Evolutionary conservation across 176 grass and related monocot genomes (phyloP).

Genomic region (Ensete ventricosum): DNA sequence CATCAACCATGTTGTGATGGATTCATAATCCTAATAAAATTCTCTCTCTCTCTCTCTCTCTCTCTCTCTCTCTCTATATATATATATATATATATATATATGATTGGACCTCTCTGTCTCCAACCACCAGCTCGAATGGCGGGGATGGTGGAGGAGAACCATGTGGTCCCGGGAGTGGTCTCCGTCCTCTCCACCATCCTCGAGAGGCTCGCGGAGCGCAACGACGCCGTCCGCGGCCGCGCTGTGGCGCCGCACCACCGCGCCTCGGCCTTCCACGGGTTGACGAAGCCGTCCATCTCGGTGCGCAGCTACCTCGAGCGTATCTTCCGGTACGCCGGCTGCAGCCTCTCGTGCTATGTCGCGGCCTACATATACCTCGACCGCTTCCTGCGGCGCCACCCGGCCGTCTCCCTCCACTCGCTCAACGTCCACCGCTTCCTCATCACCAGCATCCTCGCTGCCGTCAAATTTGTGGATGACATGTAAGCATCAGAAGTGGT

Average conservation of each 20-base stretch:
- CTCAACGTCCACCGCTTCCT: slow-evolving; percentile 56
- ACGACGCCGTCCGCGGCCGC: not conserved
- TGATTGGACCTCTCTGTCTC: not conserved
- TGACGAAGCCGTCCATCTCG: slow-evolving; percentile 33
- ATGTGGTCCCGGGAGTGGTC: not conserved
- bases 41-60: too few species aligned
- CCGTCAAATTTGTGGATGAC: slow-evolving; percentile 62
- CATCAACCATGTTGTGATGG: too few species aligned
- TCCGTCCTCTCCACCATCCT: slow-evolving; percentile 3
- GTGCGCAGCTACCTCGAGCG: slow-evolving; percentile 51
- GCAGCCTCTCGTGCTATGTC: slow-evolving; percentile 50
- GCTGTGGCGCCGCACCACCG: not conserved
- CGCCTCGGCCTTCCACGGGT: slow-evolving; percentile 35
- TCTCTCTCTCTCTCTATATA: too few species aligned
- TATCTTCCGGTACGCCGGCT: slow-evolving; percentile 39
- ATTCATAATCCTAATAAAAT: too few species aligned
- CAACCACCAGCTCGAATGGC: not conserved
- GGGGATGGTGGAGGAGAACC: too few species aligned
- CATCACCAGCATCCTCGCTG: slow-evolving; percentile 49
- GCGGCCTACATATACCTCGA: slow-evolving; percentile 60
- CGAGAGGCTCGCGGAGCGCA: not conserved
- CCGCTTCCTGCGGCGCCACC: slow-evolving; percentile 35
- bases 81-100: too few species aligned
- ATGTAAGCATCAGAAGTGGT: slow-evolving; percentile 25
- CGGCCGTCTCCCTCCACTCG: slow-evolving; percentile 32